Base-by-base conservation (phyloP, 352 stramenopile genomes). In the Pythium apleroticum region DNA sequence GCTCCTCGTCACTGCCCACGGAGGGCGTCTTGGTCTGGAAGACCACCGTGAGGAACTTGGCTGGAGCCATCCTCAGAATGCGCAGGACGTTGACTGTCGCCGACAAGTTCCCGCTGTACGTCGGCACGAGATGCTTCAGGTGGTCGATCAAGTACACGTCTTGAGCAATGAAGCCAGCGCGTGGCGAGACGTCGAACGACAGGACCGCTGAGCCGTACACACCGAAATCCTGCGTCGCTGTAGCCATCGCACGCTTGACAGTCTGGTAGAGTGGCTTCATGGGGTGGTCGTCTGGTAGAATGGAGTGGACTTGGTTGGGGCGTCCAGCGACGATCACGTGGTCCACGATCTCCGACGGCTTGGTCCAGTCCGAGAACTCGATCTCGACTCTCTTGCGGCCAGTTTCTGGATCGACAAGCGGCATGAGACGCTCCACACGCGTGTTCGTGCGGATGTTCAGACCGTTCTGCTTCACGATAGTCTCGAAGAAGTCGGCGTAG, bases 121-220 rank as follows among this genome's bases (percentile, higher is more conserved):
- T 65, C 6, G 46, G 46, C 20, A 28, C 6, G 2, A 57, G 30
- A 25, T 65, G 46, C 27, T 41, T 41, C 46, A 52, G 19, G 57
- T 65, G 57, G 57, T 65, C 57, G 22, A 65, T 49, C 15, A 65
- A 30, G 45, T 57, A 65, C 6, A 49, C 46, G 12, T 57, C 31
- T 12, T 53, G 22, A 1, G 57, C 45, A 11, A 65, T 17, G 11
- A 65, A 28, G 0, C 57, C 57, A 9, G 46, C 57, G 24, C 30
- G 2, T 4, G 28, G 31, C 8, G 45, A 53, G 11, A 65, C 24
- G 2, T 57, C 30, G 33, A 41, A 65, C 4, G 19, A 15, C 30
- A 65, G 10, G 5, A 57, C 35, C 0, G 46, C 57, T 3, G 56
- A 49, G 31, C 46, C 57, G 15, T 57, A 65, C 46, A 65, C 57